Percentiles rank a stretch among this genome's conserved stretches.
Conservation (phyloP, 345 rosid genomes). For the Gossypium bickii region DNA sequence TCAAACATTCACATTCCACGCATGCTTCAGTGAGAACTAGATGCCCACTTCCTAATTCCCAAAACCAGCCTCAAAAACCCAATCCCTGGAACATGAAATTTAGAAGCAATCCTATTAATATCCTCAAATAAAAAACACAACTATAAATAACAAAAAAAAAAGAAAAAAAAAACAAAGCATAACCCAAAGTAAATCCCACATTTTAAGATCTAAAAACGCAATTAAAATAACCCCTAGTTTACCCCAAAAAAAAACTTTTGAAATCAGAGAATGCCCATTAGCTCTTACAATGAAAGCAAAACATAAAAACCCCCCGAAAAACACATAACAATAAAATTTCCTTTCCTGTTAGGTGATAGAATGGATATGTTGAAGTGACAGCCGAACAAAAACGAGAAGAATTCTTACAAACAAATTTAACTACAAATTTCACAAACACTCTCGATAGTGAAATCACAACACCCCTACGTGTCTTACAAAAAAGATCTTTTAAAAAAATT, state of each 20-base stretch:
- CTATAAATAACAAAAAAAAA: background rate
- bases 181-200: conserved; percentile 7
- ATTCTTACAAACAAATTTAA: conserved; percentile 11
- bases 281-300: conserved; percentile 53
- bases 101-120: conserved; percentile 5
- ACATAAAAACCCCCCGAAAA: background rate
- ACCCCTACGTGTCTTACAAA: conserved; percentile 18
- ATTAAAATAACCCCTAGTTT: background rate
- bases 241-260: background rate
- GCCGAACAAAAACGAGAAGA: conserved; percentile 36
- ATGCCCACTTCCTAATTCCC: conserved; percentile 15
- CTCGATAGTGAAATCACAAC: conserved; percentile 35
- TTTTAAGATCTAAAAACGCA: conserved; percentile 13
- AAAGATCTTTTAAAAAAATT: background rate
- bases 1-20: conserved; percentile 19
- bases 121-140: background rate
- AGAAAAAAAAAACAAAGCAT: background rate
- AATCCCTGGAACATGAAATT: conserved; percentile 28
- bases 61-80: conserved; percentile 10
- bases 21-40: conserved; percentile 5
- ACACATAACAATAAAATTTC: background rate
- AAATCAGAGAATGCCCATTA: conserved; percentile 12
- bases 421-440: conserved; percentile 15
- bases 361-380: conserved; percentile 39
- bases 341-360: conserved; percentile 40